Evolutionary conservation across 495 filamentous ascomycete genomes (phyloP), one percentile per base, ranked within the genome.

Genomic region (Aspergillus wentii): DNA sequence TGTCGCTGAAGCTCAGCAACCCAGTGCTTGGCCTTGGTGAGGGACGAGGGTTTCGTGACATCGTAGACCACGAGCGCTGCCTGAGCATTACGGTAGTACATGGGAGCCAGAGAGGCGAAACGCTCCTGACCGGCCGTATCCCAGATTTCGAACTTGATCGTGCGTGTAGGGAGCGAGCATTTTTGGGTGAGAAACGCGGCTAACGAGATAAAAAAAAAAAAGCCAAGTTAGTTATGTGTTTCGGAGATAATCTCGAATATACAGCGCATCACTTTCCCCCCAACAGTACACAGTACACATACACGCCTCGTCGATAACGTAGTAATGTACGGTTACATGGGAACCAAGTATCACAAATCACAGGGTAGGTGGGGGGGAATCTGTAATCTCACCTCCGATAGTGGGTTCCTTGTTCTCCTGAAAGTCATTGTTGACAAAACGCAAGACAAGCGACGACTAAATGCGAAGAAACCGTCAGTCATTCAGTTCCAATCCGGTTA

Each of bases 81-180:
- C 69, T 98, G 92, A 25, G 92, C 92, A 56, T 98, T 98, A 66
- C 92, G 91, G 72, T 98, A 98, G 76, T 98, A 98, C 92, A 98
- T 98, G 35, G 92, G 92, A 11, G 92, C 92, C 26, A 97, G 80
- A 17, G 86, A 92, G 41, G 92, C 92, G 61, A 97, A 98, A 38
- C 92, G 88, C 67, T 98, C 92, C 66, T 98, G 92, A 53, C 92
- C 92, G 21, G 94, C 92, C 4, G 92, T 98, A 76, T 98, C 92
- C 92, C 92, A 98, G 52, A 98, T 98, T 66, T 98, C 92, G 52
- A 98, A 98, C 67, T 98, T 98, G 72, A 98, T 97, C 41, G 88
- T 98, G 39, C 92, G 82, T 50, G 83, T 88, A 13, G 92, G 94
- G 16, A 98, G 86, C 46, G 85, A 87, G 71, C 88, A 95, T 82